phyloP scores from a whole-genome alignment of 805 yeast genomes.

The Kregervanrija delftensis region DNA sequence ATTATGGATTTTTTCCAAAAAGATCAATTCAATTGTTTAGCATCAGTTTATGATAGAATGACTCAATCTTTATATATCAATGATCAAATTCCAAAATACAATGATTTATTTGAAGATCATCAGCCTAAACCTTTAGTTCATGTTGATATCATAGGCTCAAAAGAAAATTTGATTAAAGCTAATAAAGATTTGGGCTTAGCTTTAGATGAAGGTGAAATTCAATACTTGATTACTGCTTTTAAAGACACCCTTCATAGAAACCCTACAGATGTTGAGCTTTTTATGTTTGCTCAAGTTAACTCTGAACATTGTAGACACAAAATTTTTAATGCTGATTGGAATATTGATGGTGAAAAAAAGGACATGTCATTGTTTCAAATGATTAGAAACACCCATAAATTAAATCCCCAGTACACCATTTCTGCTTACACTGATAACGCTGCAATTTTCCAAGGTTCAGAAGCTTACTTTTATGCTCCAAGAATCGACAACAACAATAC shows the following conservation, averaged over 20 bases:
- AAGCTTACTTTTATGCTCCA: conserved; percentile 74
- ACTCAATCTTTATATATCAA: conserved; percentile 63
- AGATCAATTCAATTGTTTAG: conserved; percentile 46
- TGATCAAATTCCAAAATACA: conserved; percentile 53
- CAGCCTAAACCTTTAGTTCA: conserved; percentile 76
- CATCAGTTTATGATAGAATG: conserved; percentile 87
- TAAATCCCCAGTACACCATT: conserved; percentile 73
- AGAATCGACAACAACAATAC: conserved; percentile 53
- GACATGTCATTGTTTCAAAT: conserved; percentile 77
- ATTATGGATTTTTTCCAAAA: conserved; percentile 46
- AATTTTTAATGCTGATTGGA: conserved; percentile 98
- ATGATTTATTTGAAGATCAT: conserved; percentile 73
- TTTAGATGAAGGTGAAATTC: conserved; percentile 89
- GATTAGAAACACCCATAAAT: conserved; percentile 89
- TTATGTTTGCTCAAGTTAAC: conserved; percentile 99
- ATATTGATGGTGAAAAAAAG: conserved; percentile 75
- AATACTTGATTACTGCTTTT: conserved; percentile 79
- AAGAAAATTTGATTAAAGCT: conserved; percentile 61
- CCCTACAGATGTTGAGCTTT: conserved; percentile 96
- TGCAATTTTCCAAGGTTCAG: conserved; percentile 84
- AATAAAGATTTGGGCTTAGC: conserved; percentile 87
- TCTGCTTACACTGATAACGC: conserved; percentile 98
- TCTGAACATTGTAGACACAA: conserved; percentile 99
- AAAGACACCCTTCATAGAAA: conserved; percentile 69
- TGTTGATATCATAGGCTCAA: conserved; percentile 54